A percentile compares a stretch with the other conserved stretches of the same genome.
These are phyloP conservation scores for Calonectria pteridis DNA, from an alignment of 2,329 filamentous ascomycete genomes.

Conservation along the genomic window DNA sequence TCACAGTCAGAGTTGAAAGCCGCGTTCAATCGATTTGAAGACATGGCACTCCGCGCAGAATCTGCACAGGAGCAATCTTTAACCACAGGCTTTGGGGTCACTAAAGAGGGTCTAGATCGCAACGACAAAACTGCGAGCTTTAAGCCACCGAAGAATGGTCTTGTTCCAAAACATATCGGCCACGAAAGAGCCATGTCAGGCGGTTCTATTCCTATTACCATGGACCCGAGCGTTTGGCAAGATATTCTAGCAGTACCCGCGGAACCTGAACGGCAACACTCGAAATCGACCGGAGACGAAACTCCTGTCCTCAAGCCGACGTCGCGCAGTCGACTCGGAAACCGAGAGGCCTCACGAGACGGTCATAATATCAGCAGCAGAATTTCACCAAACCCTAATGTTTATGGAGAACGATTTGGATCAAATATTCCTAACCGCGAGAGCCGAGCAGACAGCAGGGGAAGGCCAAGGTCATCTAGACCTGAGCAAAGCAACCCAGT, in stretches of 20 bases:
- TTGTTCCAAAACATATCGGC: background rate
- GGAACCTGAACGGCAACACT: background rate
- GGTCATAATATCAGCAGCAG: background rate
- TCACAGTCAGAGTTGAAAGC: background rate
- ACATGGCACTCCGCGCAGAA: conserved; percentile 6
- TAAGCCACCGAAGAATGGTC: background rate
- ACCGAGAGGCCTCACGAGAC: background rate
- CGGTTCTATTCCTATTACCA: conserved; percentile 22
- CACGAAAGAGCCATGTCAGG: conserved; percentile 16
- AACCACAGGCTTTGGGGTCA: background rate
- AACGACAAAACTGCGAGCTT: background rate
- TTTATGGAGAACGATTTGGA: background rate
- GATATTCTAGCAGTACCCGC: background rate
- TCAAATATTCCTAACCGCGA: conserved; percentile 1
- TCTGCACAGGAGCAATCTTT: background rate
- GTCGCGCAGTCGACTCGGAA: conserved; percentile 17
- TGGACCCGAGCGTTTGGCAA: conserved; percentile 21
- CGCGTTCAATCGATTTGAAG: conserved; percentile 2
- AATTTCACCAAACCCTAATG: background rate
- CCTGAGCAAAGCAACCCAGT: background rate
- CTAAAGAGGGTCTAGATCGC: background rate
- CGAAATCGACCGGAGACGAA: background rate
- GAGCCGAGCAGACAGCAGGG: background rate
- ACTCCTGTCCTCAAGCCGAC: conserved; percentile 16
- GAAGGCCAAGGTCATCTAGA: conserved; percentile 10